These are phyloP conservation scores for Fistulinella staudtii DNA, from an alignment of 1,284 basidiomycete genomes.

Conservation along the genomic window DNA sequence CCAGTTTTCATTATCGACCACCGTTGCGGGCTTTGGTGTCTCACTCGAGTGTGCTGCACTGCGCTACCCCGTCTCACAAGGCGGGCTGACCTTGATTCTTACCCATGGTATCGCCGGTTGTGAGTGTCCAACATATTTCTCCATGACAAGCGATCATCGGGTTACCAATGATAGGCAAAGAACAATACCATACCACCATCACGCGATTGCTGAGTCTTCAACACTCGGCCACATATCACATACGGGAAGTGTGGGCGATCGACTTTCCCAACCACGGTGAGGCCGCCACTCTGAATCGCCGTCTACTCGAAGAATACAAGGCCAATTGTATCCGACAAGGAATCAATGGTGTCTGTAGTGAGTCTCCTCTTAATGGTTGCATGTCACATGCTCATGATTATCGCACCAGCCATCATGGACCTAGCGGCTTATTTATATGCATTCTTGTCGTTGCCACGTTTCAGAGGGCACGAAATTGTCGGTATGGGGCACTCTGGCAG, in stretches of 20 bases:
- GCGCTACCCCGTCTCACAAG: slow-evolving; percentile 25
- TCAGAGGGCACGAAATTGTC: slow-evolving; percentile 21
- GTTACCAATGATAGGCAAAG: slow-evolving; percentile 49
- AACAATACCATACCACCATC: slow-evolving; percentile 48
- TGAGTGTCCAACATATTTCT: slow-evolving; percentile 9
- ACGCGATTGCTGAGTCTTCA: slow-evolving; percentile 35
- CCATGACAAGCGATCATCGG: neutral
- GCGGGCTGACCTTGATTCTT: slow-evolving; percentile 25
- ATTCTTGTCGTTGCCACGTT: slow-evolving; percentile 23
- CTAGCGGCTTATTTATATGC: slow-evolving; percentile 20
- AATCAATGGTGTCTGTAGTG: slow-evolving; percentile 20
- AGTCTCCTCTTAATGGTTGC: slow-evolving; percentile 1
- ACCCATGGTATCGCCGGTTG: slow-evolving; percentile 28
- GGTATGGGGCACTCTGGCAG: slow-evolving; percentile 29
- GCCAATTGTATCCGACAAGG: neutral
- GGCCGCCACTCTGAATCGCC: slow-evolving; percentile 43
- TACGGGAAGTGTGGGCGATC: slow-evolving; percentile 51
- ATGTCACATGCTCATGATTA: neutral
- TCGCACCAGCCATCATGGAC: slow-evolving; percentile 20
- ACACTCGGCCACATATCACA: slow-evolving; percentile 26
- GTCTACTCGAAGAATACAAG: slow-evolving; percentile 34
- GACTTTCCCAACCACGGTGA: slow-evolving; percentile 54
- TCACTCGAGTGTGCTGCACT: slow-evolving; percentile 22
- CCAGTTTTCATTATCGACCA: slow-evolving; percentile 13
- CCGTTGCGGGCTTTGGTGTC: slow-evolving; percentile 10